Evolutionary conservation across 1,284 basidiomycete species (phyloP).

Genomic region (Chondrostereum purpureum): DNA sequence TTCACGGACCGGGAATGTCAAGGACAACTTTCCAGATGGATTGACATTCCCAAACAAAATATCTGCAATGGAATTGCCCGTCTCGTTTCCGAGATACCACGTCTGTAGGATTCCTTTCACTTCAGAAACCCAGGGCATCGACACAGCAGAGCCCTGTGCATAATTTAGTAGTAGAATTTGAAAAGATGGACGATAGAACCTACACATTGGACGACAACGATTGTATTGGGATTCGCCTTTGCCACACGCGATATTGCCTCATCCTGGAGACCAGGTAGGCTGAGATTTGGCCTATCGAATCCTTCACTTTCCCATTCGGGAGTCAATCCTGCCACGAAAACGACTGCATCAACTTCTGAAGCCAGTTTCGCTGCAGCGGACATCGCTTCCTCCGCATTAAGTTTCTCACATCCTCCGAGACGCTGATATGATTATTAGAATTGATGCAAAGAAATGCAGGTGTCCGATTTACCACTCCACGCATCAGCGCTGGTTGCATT

Average conservation of each 20-base stretch:
- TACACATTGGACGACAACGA: conserved; percentile 66
- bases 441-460: background rate
- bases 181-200: conserved; percentile 18
- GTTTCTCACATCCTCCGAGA: conserved; percentile 60
- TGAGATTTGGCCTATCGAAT: conserved; percentile 53
- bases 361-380: conserved; percentile 56
- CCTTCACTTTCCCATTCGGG: conserved; percentile 69
- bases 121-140: conserved; percentile 58
- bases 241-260: conserved; percentile 55
- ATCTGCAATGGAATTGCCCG: conserved; percentile 69
- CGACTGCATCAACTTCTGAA: conserved; percentile 45
- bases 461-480: conserved; percentile 57
- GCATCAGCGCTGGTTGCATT: conserved; percentile 43
- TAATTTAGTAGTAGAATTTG: too few relatives aligned
- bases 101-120: conserved; percentile 51
- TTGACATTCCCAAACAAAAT: conserved; percentile 69
- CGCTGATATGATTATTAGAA: too few relatives aligned
- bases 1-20: conserved; percentile 57
- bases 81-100: conserved; percentile 74
- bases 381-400: conserved; percentile 53
- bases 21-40: conserved; percentile 63
- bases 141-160: conserved; percentile 52
- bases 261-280: conserved; percentile 55
- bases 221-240: conserved; percentile 53
- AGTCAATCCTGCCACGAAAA: conserved; percentile 60